Evolutionary conservation across 495 filamentous ascomycete species (phyloP).

Genomic region (Elasticomyces elasticus): DNA sequence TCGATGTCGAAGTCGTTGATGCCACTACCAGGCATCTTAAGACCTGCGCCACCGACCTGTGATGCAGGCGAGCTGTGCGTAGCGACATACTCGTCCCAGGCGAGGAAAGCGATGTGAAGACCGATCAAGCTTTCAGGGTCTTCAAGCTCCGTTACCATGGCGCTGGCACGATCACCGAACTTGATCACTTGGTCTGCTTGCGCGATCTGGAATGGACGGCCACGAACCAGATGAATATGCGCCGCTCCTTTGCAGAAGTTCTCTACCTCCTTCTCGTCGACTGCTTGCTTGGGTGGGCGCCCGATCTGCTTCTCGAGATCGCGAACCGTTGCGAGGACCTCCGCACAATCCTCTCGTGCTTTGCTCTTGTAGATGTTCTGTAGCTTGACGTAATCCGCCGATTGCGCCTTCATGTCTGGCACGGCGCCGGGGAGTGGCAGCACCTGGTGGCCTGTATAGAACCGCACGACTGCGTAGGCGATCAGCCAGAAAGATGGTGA

Average conservation of each 20-base stretch:
- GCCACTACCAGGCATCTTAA: conserved; percentile 19
- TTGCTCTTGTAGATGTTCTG: conserved; percentile 93
- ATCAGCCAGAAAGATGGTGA: conserved; percentile 77
- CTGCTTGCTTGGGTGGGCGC: conserved; percentile 26
- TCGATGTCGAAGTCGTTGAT: conserved; percentile 25
- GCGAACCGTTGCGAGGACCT: conserved; percentile 64
- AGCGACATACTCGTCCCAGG: conserved; percentile 46
- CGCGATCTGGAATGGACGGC: conserved; percentile 42
- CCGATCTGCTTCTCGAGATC: conserved; percentile 43
- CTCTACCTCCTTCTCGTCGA: conserved; percentile 72
- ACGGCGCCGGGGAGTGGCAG: conserved; percentile 80
- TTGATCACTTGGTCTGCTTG: conserved; percentile 25
- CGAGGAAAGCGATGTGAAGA: conserved; percentile 65
- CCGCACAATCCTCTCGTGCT: conserved; percentile 65
- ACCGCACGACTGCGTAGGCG: conserved; percentile 65
- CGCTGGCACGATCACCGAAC: conserved; percentile 21
- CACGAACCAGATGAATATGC: conserved; percentile 78
- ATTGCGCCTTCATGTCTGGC: conserved; percentile 97
- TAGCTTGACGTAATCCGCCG: conserved; percentile 78
- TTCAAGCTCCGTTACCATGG: conserved; percentile 27
- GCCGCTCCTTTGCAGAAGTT: conserved; percentile 92
- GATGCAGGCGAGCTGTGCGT: conserved; percentile 21
- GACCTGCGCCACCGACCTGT: conserved; percentile 14
- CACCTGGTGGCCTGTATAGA: conserved; percentile 57
- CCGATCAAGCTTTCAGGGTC: conserved; percentile 56